Base-by-base conservation (phyloP, 2,329 filamentous ascomycete species). In the Phaeosphaeriaceae sp. region DNA sequence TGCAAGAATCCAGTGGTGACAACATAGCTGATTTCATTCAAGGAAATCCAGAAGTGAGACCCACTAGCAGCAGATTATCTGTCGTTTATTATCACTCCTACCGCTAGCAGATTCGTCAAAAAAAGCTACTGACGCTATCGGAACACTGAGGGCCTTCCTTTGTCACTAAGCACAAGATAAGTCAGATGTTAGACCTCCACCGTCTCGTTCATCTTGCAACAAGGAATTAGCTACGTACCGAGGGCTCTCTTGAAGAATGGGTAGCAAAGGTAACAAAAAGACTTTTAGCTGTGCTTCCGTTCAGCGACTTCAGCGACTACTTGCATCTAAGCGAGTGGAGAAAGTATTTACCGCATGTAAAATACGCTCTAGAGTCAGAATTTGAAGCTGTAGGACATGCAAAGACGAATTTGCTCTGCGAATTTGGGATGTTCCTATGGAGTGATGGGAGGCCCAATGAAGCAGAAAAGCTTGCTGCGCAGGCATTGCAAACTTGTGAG, bases 21-120 rank as follows among this genome's bases (percentile, higher is more conserved):
- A 26, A 26, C 23, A 26, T 76, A 66, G 71, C 51, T 68, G 3
- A 66, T 76, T 20, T 74, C 71, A 12, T 75, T 76, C 38, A 46
- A 70, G 3, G 61, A 72, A 33, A 75, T 76, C 15, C 59, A 54
- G 26, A 42, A 48, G 16, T 21, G 54, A 8, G 50, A 76, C 49
- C 37, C 47, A 13, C 41, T 73, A 13, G 74, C 74, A 5, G 60
- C 59, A 3, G 61, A 72, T 11, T 69, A 69, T 38, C 56, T 76
- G 15, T 71, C 58, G 6, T 69, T 43, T 49, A 33, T 33, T 52
- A 29, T 71, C 68, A 1, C 57, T 76, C n/a, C 56, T 76, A 42
- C 68, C 64, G 6, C 26, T 23, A 26, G 39, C 33, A 12, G 26
- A 36, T 15, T 68, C 64, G 2, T 38, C 42, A n/a, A 60, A 60